Conservation (phyloP, 768 basidiomycete species). For the Psilocybe subaeruginosa region DNA sequence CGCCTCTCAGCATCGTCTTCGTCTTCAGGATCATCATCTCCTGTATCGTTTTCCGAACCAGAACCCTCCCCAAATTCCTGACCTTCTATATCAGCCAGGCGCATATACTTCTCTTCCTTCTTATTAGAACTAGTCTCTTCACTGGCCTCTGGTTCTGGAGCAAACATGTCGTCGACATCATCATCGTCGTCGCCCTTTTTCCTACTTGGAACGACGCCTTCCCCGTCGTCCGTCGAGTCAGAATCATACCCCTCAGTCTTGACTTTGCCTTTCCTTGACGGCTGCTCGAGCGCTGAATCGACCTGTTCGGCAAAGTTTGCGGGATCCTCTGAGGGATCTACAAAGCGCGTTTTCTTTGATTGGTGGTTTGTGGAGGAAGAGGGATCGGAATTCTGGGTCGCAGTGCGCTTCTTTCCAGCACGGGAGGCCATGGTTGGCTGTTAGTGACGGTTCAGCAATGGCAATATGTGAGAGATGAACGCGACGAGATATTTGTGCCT, state of each 20-base stretch:
- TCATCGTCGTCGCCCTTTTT: slow-evolving; percentile 61
- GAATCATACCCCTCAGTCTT: slow-evolving; percentile 90
- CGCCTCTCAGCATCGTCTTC: slow-evolving; percentile 79
- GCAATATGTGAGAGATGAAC: too few species aligned
- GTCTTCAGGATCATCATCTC: slow-evolving; percentile 60
- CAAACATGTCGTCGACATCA: slow-evolving; percentile 84
- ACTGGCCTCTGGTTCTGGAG: slow-evolving; percentile 63
- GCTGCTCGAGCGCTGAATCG: slow-evolving; percentile 71
- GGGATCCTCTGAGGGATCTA: slow-evolving; percentile 77
- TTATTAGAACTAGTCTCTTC: slow-evolving; percentile 40
- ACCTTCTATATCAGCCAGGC: slow-evolving; percentile 94
- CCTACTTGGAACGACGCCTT: slow-evolving; percentile 88
- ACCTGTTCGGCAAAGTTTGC: slow-evolving; percentile 79
- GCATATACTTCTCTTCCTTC: slow-evolving; percentile 75
- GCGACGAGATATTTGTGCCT: background rate
- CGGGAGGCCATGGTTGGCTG: slow-evolving; percentile 31
- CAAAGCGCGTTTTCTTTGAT: slow-evolving; percentile 77
- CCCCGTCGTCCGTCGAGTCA: slow-evolving; percentile 93
- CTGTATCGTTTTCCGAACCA: slow-evolving; percentile 40
- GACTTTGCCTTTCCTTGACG: slow-evolving; percentile 73
- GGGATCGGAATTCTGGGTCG: slow-evolving; percentile 30
- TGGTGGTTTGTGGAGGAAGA: slow-evolving; percentile 32
- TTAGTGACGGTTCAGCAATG: background rate
- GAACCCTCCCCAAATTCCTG: slow-evolving; percentile 78
- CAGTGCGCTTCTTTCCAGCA: slow-evolving; percentile 40